phyloP scores from a whole-genome alignment of 805 yeast genomes.

The Ogataea henricii region DNA sequence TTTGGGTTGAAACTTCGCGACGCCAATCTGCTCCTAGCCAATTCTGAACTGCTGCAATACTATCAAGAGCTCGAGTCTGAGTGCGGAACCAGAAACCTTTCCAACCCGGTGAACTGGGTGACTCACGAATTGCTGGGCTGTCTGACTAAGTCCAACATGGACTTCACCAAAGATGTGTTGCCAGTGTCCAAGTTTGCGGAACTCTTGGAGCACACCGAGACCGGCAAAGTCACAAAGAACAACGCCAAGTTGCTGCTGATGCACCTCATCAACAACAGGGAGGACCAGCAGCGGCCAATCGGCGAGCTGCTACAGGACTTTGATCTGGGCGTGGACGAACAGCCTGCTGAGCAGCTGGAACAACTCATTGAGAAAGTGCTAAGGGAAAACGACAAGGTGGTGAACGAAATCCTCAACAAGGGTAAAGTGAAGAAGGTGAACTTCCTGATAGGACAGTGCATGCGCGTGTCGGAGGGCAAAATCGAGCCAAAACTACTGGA shows the following conservation, averaged over 20 bases:
- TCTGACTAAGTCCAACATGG: slow-evolving; percentile 50
- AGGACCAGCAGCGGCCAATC: slow-evolving; percentile 39
- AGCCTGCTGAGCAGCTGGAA: slow-evolving; percentile 34
- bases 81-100: slow-evolving; percentile 39
- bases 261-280: slow-evolving; percentile 56
- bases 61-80: slow-evolving; percentile 47
- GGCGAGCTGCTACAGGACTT: slow-evolving; percentile 52
- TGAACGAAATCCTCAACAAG: slow-evolving; percentile 56
- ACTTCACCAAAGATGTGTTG: slow-evolving; percentile 35
- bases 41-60: slow-evolving; percentile 50
- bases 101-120: slow-evolving; percentile 68
- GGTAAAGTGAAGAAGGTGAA: slow-evolving; percentile 67
- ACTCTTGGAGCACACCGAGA: slow-evolving; percentile 51
- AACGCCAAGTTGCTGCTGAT: slow-evolving; percentile 67
- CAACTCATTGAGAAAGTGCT: slow-evolving; percentile 40
- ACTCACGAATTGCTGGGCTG: slow-evolving; percentile 79
- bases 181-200: slow-evolving; percentile 52
- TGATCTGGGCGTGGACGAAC: slow-evolving; percentile 45
- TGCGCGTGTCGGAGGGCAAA: slow-evolving; percentile 76
- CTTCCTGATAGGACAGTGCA: slow-evolving; percentile 79
- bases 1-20: slow-evolving; percentile 67
- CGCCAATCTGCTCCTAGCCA: slow-evolving; percentile 66
- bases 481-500: slow-evolving; percentile 35
- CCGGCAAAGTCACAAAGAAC: slow-evolving; percentile 55
- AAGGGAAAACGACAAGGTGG: slow-evolving; percentile 51